Evolutionary conservation across 2,329 filamentous ascomycete species (phyloP), one percentile per base, ranked within the genome.

Genomic region (Septoria petroselini): DNA sequence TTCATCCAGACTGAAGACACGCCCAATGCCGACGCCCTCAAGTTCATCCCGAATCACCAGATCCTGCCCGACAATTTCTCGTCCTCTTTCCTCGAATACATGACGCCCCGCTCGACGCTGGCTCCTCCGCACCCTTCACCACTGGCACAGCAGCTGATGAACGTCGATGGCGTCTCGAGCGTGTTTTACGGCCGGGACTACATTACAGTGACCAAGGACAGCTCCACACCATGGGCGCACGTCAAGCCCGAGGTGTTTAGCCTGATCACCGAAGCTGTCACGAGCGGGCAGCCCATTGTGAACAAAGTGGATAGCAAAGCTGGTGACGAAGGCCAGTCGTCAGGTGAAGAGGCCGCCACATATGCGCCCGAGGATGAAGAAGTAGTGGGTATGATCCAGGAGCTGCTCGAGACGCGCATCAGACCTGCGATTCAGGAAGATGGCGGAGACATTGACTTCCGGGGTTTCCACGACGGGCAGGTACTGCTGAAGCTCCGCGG

Each of bases 1-100:
- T 98, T 97, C 76, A 98, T 98, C 66, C 93, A 98, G 73, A 97
- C 91, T 4, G 91, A 97, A 67, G 81, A 80, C 58, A 98, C 93
- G 1, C 93, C 93, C 19, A 98, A 98, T 71, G 78, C 83, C n/a
- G 90, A 97, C 74, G 91, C 81, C 66, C 68, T 97, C 65, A 98
- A 98, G 74, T 98, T 98, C 73, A 80, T 94, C 31, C 93, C 93
- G 1, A 95, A 96, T 72, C 84, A 89, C 70, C 81, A 81, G 31
- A 83, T 98, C 43, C 80, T 98, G 1, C 91, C 93, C 17, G 77
- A 85, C 58, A 76, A 75, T 44, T 76, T 95, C 56, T 73, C 80
- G 5, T 82, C 85, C 2, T 80, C 88, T 6, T 96, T 91, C 70
- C 79, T 97, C 68, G 93, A 98, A 73, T 98, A 97, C 70, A 78